These are phyloP conservation scores for Chlamydomonas incerta DNA, from an alignment of 139 green algal species.

Conservation along the genomic window DNA sequence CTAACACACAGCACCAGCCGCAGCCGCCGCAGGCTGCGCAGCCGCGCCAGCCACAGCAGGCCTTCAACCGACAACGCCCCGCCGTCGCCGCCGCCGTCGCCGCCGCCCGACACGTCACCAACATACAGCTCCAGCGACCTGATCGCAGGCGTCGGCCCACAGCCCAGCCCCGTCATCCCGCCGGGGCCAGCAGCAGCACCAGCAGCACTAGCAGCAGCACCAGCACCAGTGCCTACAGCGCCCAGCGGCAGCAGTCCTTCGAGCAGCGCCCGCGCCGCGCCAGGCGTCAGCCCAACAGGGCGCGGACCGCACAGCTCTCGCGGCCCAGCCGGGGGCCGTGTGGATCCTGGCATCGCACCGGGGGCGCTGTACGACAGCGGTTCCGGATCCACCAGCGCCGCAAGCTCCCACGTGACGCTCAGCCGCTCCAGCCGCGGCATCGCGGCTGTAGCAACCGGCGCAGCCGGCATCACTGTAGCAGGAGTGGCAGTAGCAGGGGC, in stretches of 20 bases:
- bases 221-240: too few species aligned
- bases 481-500: too few species aligned
- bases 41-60: neutral
- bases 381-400: neutral
- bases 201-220: too few species aligned
- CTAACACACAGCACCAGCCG: slow-evolving; percentile 7
- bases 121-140: slow-evolving; percentile 34
- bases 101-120: neutral
- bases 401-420: slow-evolving; percentile 23
- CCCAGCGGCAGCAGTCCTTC: too few species aligned
- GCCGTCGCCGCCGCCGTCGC: too few species aligned
- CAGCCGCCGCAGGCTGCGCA: slow-evolving; percentile 10
- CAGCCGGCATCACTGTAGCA: neutral
- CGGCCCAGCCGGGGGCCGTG: too few species aligned
- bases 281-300: neutral
- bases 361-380: neutral
- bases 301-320: too few species aligned
- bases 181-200: too few species aligned
- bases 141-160: neutral
- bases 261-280: neutral
- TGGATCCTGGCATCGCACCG: neutral
- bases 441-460: neutral
- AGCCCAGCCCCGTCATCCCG: too few species aligned
- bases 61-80: neutral
- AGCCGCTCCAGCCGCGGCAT: slow-evolving; percentile 1